Evolutionary conservation across 805 yeast species (phyloP), one percentile per base, ranked within the genome.

Genomic region (Candida bentonensis): DNA sequence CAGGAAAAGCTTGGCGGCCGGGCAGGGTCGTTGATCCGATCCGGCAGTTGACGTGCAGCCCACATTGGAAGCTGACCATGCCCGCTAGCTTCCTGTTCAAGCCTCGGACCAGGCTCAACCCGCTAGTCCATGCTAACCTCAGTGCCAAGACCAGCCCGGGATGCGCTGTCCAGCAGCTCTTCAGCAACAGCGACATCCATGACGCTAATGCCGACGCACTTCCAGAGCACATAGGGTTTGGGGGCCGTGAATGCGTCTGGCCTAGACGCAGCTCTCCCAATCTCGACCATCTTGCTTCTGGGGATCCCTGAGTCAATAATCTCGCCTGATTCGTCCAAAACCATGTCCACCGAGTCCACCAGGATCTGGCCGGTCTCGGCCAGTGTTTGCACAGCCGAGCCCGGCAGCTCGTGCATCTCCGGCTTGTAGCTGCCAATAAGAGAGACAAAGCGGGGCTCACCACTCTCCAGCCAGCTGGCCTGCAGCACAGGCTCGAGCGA

Each of bases 271-370:
- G 17, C 17, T 5, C 20, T 13, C 7, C 36, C 36, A 30, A 30
- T n/a, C 17, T 30, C 36, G 17, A 30, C 36, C 13, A 30, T 11
- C 36, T 30, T 30, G 36, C 20, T 15, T 9, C n/a, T 7, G 36
- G 36, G 20, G 20, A 30, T 30, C 20, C n/a, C n/a, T 9, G 36
- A 9, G 17, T 30, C 13, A 5, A 30, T 30, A 15, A 30, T 30
- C 36, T 30, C 36, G 7, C 36, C 36, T 4, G 36, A 11, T 17
- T 30, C 36, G 36, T 30, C 36, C 17, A 30, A 17, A 5, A 30
- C 36, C 17, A 7, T 17, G 17, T 30, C 36, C 20, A 4, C 7
- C 36, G 58, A 30, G 36, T 30, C 36, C 7, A 30, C 36, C 11
- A 30, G 36, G 5, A 30, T 30, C 17, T 30, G 17, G 20, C 36